phyloP scores from a whole-genome alignment of 2,329 filamentous ascomycete genomes.

The Rutstroemia sp. region DNA sequence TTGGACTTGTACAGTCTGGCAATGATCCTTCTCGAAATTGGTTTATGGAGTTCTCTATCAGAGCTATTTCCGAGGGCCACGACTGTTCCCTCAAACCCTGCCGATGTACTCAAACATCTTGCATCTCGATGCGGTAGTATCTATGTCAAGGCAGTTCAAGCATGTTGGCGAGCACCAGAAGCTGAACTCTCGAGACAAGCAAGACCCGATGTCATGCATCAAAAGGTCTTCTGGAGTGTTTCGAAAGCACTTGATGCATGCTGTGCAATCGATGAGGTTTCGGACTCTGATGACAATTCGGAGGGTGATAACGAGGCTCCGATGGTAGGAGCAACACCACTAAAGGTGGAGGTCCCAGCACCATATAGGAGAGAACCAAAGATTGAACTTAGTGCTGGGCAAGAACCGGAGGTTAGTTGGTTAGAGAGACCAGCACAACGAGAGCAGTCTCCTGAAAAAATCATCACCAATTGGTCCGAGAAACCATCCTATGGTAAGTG shows the following conservation, averaged over 20 bases:
- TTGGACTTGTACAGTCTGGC: slow-evolving; percentile 68
- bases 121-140: slow-evolving; percentile 58
- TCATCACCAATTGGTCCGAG: slow-evolving; percentile 16
- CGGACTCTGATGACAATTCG: slow-evolving; percentile 39
- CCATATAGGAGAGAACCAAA: slow-evolving; percentile 10
- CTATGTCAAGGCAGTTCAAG: slow-evolving; percentile 68
- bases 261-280: slow-evolving; percentile 52
- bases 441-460: slow-evolving; percentile 8
- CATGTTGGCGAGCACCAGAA: slow-evolving; percentile 65
- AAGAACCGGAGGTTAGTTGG: slow-evolving; percentile 15
- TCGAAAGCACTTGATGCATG: slow-evolving; percentile 47
- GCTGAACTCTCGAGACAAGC: slow-evolving; percentile 43
- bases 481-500: slow-evolving; percentile 17
- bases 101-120: slow-evolving; percentile 23
- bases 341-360: slow-evolving; percentile 15
- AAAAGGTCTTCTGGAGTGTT: slow-evolving; percentile 49
- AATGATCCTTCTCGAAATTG: slow-evolving; percentile 66
- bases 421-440: slow-evolving; percentile 20
- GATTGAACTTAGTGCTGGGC: slow-evolving; percentile 9
- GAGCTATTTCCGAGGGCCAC: slow-evolving; percentile 25
- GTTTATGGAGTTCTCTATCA: slow-evolving; percentile 61
- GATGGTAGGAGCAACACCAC: slow-evolving; percentile 19
- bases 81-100: slow-evolving; percentile 22
- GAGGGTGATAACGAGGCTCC: slow-evolving; percentile 40
- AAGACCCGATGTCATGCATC: slow-evolving; percentile 45